Base-by-base conservation (phyloP, 2,329 filamentous ascomycete genomes). In the Xylaria arbuscula region DNA sequence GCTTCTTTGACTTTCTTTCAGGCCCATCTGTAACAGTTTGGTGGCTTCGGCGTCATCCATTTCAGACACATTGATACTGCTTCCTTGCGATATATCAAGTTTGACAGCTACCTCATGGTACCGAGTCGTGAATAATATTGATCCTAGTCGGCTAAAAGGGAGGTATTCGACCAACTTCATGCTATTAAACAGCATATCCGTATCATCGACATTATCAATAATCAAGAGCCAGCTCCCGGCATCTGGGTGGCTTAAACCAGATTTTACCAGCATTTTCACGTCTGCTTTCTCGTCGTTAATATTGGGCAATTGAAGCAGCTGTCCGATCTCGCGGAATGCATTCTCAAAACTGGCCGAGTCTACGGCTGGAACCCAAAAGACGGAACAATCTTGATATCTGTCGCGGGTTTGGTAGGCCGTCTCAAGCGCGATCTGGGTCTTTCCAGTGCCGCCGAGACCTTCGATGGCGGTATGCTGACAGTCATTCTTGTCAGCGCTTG, bases 251-350 rank as follows among this genome's bases (percentile, higher is more conserved):
- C 75, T 78, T 1, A 85, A 67, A 11, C 70, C 72, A 4, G 47
- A 51, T 45, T 80, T 80, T 3, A 85, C 78, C 1, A 82, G 74
- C 11, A 42, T 28, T 48, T 78, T 81, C 2, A 81, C 61, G 63
- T 84, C 78, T 0, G 73, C 75, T 4, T 79, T 75, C 1, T 76
- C 69, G n/a, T 82, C 69, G 4, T 81, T 72, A 4, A 78, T 74
- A 5, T 76, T 76, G 1, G 72, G 42, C 1, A 80, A 53, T 0
- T 72, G 56, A 1, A 81, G 74, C 50, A 61, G n/a, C 17, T 64
- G 61, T 3, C 76, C 81, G 34, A 82, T 81, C 0, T 76, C 64
- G 40, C 59, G 59, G 45, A 66, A 69, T 0, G 67, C 63, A 19
- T 63, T 69, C 42, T 66, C 54, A 47, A 69, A 69, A 17, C 59